These are phyloP conservation scores for Syzygium malaccense DNA, from an alignment of 441 rosid genomes.

Conservation along the genomic window DNA sequence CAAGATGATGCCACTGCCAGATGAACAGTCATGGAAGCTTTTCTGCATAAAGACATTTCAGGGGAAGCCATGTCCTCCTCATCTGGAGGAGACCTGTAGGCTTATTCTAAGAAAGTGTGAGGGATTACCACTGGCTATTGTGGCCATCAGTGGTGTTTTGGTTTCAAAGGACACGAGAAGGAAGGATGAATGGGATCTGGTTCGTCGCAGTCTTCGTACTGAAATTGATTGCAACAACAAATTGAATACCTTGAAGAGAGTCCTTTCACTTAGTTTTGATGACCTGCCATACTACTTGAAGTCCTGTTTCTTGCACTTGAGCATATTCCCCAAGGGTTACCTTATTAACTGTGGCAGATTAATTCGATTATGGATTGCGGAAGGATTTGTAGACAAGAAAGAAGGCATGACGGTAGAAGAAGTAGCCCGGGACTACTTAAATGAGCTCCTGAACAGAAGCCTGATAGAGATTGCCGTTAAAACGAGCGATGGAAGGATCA, in stretches of 20 bases:
- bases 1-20: neutral
- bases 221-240: rapidly evolving
- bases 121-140: neutral
- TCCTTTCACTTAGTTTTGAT: neutral
- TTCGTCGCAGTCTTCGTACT: rapidly evolving
- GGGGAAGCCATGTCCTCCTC: neutral
- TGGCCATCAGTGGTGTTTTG: neutral
- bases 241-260: neutral
- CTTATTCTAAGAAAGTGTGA: neutral
- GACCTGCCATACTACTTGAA: neutral
- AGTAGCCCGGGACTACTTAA: rapidly evolving
- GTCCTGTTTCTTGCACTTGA: neutral
- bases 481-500: rapidly evolving
- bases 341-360: rapidly evolving
- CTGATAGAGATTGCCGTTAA: neutral
- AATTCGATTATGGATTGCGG: neutral
- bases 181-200: neutral
- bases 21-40: neutral
- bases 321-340: rapidly evolving
- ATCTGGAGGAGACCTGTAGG: neutral
- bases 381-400: neutral
- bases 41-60: neutral
- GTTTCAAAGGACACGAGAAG: rapidly evolving
- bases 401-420: neutral
- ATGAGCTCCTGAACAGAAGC: neutral